These are phyloP conservation scores for Tricholoma sp. DNA, from an alignment of 768 basidiomycete species.

Conservation along the genomic window DNA sequence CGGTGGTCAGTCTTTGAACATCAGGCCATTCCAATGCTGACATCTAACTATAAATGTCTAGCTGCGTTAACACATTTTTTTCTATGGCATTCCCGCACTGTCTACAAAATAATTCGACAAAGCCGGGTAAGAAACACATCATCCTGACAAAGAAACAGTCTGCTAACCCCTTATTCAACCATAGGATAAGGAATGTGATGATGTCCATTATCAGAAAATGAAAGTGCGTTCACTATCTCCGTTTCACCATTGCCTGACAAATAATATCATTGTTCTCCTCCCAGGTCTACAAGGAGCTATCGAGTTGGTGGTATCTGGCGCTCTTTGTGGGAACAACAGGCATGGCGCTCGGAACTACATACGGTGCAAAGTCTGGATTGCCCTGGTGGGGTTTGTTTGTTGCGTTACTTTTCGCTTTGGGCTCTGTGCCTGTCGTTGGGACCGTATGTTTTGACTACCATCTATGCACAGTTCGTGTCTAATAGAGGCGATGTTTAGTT, in stretches of 20 bases:
- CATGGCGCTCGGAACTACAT: conserved; percentile 29
- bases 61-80: conserved; percentile 37
- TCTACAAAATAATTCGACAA: conserved; percentile 30
- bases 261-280: background rate
- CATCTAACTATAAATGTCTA: background rate
- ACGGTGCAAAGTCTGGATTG: conserved; percentile 29
- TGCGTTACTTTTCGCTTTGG: conserved; percentile 39
- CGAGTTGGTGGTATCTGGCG: conserved; percentile 30
- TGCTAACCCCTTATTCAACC: conserved; percentile 25
- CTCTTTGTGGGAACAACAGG: conserved; percentile 26
- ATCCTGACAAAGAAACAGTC: background rate
- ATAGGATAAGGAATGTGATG: conserved; percentile 29
- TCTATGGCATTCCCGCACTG: conserved; percentile 41
- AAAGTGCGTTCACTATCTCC: conserved; percentile 15
- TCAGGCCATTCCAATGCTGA: background rate
- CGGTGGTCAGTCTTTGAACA: conserved; percentile 22
- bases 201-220: conserved; percentile 34
- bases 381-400: conserved; percentile 33
- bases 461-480: background rate
- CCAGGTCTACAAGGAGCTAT: conserved; percentile 29
- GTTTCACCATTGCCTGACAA: background rate
- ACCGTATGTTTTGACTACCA: conserved; percentile 22
- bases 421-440: conserved; percentile 38
- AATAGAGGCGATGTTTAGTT: conserved; percentile 16
- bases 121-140: conserved; percentile 10